Evolutionary conservation across 2,329 filamentous ascomycete species (phyloP), one percentile per base, ranked within the genome.

Genomic region (Colletotrichum limetticola): DNA sequence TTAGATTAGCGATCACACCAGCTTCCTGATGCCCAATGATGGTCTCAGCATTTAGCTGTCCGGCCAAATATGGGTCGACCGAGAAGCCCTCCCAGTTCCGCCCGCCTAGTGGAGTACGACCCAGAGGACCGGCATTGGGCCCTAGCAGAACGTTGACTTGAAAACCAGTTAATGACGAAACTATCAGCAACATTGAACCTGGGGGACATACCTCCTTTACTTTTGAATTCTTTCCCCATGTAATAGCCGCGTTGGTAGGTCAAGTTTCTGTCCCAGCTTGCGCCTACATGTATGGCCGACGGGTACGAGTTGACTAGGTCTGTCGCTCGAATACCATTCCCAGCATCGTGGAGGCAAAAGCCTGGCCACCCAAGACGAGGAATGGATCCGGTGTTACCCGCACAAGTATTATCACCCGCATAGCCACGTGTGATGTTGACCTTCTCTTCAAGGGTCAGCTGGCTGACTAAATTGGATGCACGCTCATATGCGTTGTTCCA

Each of bases 401-500:
- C 83, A 68, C 86, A 88, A 14, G 81, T 78, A 73, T 86, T 88
- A 75, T 24, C 86, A 75, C 3, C 83, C 79, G 14, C 77, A 58
- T 5, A 86, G 7, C 68, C 79, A 8, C 82, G 76, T 0, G 80
- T 76, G 28, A 87, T 83, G 72, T 88, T 87, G 30, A 82, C 89
- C 78, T 91, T 93, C 77, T 93, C 91, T 14, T 91, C 91, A 3
- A 93, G 79, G 0, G 91, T 93, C 88, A 93, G 89, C 66, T 88
- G 86, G 46, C 82, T 82, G 8, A 93, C 91, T 2, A 93, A 81
- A 1, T 82, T 79, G 32, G 86, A 83, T 2, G 91, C 91, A 74
- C 87, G 90, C 58, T 81, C 81, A 77, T 92, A 93, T 55, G 91
- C 90, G 30, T 84, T 82, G 6, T 83, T 83, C 91, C 91, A 93